These are phyloP conservation scores for Eucalyptus paniculata DNA, from an alignment of 345 rosid genomes.

Conservation along the genomic window DNA sequence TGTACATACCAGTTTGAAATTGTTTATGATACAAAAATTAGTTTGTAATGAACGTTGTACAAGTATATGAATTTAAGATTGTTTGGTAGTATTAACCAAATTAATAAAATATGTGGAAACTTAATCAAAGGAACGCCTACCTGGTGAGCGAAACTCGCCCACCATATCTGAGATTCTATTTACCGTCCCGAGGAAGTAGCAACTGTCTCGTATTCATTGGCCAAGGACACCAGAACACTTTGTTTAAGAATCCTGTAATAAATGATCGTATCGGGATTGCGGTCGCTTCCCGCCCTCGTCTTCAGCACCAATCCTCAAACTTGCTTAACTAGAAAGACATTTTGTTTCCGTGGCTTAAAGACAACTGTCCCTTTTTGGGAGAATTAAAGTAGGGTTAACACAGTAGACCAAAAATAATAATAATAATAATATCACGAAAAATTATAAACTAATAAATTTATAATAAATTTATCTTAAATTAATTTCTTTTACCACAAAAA, in stretches of 20 bases:
- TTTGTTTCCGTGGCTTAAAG: background rate
- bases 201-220: background rate
- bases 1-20: background rate
- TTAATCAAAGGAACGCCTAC: background rate
- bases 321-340: background rate
- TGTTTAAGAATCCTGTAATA: background rate
- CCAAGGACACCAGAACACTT: background rate
- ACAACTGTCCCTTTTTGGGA: background rate
- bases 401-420: no score
- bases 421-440: no score
- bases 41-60: background rate
- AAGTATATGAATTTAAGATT: background rate
- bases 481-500: no score
- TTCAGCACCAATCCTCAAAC: background rate
- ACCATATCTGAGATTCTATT: background rate
- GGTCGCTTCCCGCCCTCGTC: background rate
- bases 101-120: background rate
- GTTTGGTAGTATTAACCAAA: no score
- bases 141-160: background rate
- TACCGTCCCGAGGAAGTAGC: background rate
- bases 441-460: no score
- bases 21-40: background rate
- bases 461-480: no score
- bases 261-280: background rate
- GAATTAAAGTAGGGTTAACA: no score